phyloP scores from a whole-genome alignment of 164 flowering plant species.

The Sedum album region DNA sequence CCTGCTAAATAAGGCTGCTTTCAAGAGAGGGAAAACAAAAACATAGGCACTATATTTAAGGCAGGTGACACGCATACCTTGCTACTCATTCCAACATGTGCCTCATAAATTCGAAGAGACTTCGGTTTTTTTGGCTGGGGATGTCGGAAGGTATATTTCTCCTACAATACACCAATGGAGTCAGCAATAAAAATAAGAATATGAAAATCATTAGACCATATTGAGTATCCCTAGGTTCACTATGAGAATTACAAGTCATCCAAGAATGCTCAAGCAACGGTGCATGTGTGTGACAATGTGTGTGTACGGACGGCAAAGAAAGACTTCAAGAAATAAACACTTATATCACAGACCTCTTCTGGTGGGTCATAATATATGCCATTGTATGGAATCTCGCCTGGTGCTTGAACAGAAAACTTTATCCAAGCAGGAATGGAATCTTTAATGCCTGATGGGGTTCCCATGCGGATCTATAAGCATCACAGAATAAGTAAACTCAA shows the following conservation, averaged over 20 bases:
- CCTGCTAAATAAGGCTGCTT: not conserved
- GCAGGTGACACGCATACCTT: constrained; percentile 33
- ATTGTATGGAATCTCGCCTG: constrained; percentile 93
- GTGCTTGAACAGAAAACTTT: constrained; percentile 91
- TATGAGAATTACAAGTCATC: not conserved
- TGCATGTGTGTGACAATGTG: not conserved
- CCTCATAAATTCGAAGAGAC: constrained; percentile 86
- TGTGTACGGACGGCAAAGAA: not conserved
- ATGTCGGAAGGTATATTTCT: constrained; percentile 73
- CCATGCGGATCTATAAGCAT: constrained; percentile 74
- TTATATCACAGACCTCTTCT: constrained; percentile 53
- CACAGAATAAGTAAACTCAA: not conserved
- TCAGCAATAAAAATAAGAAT: constrained; percentile 6
- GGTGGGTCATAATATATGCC: constrained; percentile 98
- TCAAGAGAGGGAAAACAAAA: not conserved
- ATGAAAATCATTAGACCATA: not conserved
- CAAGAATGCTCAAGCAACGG: not conserved
- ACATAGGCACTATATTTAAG: not conserved
- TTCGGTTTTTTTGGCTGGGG: constrained; percentile 83
- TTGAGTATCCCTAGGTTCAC: not conserved
- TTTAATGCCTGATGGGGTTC: constrained; percentile 86
- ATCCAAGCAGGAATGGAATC: constrained; percentile 99
- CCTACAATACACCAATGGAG: constrained; percentile 33
- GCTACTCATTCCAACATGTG: constrained; percentile 99
- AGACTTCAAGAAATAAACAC: not conserved